These are phyloP conservation scores for Leptographium lundbergii DNA, from an alignment of 2,329 filamentous ascomycete genomes.

Conservation along the genomic window DNA sequence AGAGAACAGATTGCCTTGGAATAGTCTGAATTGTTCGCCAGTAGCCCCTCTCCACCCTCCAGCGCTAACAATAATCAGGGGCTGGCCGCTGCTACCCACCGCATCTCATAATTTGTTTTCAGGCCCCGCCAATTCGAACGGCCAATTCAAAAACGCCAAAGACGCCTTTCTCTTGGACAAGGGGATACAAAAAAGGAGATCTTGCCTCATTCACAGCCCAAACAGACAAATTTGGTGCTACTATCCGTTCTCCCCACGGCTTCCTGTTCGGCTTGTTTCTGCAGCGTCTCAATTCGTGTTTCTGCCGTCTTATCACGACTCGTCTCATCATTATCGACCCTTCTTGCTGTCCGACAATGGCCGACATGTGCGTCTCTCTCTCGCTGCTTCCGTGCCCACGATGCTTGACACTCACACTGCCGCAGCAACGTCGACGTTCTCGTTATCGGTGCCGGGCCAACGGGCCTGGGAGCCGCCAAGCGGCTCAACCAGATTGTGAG, in stretches of 20 bases:
- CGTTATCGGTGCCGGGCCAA: slow-evolving; percentile 94
- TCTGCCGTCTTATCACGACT: not conserved
- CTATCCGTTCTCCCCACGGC: not conserved
- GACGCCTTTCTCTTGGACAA: not conserved
- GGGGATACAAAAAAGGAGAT: not conserved
- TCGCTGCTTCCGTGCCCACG: not conserved
- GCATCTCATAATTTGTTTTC: not conserved
- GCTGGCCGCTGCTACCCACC: not conserved
- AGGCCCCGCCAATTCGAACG: not conserved
- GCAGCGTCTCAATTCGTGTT: not conserved
- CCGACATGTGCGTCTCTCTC: slow-evolving; percentile 2
- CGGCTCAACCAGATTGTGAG: slow-evolving; percentile 89
- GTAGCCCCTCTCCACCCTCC: not conserved
- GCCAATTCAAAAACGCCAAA: not conserved
- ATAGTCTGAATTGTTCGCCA: not conserved
- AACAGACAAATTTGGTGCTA: not conserved
- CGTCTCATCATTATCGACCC: not conserved
- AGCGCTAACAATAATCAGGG: not conserved
- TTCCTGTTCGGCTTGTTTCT: not conserved
- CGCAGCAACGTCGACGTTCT: slow-evolving; percentile 85
- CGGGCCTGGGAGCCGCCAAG: slow-evolving; percentile 95
- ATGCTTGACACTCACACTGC: not conserved
- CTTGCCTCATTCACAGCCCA: not conserved
- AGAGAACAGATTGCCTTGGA: not conserved
- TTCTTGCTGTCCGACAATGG: not conserved